Evolutionary conservation across 768 basidiomycete species (phyloP), one percentile per base, ranked within the genome.

Genomic region (Pleurotus citrinopileatus): DNA sequence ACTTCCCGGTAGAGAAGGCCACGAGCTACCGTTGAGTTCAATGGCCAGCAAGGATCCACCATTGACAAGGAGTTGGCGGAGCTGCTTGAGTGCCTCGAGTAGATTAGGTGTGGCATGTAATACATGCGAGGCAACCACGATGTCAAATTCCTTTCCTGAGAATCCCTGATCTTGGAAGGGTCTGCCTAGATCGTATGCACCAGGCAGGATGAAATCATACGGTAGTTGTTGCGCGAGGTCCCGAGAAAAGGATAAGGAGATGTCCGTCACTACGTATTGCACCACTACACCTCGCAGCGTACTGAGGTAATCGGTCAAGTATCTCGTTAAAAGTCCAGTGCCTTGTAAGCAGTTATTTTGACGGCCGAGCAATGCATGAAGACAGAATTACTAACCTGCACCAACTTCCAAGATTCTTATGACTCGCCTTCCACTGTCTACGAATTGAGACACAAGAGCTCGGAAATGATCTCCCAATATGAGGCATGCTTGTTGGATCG

Each of bases 331-430:
- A 5, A 19, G 44, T 6, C 44, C 44, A 9, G 44, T 45, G 4
- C 44, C 32, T 34, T 7, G 7, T 15, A 34, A 15, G 15, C 32
- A 34, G 7, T 34, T 7, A 15, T 34, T 15, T 7, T 7, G 7
- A 34, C 32, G 15, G 7, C 7, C 7, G 15, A 34, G 7, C 7
- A 7, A 34, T 34, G 32, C 15, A 7, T 34, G 7, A 34, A 15
- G 7, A 34, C 7, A 34, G 32, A 15, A 15, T 7, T 7, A 34
- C 7, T 7, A 7, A 34, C 32, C 44, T 23, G 44, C 44, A 6
- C 44, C 44, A 19, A 45, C 44, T 25, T 45, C 44, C 44, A 45
- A 10, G 19, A 45, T 45, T 45, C 44, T 45, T 27, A 45, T 27
- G 4, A 45, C 44, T 9, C 25, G 17, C 44, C 25, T 45, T 4